These are phyloP conservation scores for Isabelozyma gotoi DNA, from an alignment of 805 yeast genomes.

Conservation along the genomic window DNA sequence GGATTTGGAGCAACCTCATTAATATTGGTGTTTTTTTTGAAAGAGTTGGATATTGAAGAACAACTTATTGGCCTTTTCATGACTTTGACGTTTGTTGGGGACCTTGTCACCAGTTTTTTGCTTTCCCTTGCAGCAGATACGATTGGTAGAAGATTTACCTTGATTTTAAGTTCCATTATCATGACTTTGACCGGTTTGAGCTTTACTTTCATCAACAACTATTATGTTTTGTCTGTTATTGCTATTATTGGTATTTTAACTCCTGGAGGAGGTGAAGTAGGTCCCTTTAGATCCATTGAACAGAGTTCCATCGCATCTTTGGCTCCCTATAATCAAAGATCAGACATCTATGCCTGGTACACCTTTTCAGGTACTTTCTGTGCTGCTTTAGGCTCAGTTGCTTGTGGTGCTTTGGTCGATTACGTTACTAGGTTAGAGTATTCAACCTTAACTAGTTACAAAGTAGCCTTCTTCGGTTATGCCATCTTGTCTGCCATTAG, in stretches of 20 bases:
- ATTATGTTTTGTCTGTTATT: conserved; percentile 31
- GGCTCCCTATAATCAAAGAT: conserved; percentile 37
- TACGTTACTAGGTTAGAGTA: conserved; percentile 13
- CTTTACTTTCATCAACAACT: conserved; percentile 33
- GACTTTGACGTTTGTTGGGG: conserved; percentile 51
- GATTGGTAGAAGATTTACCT: conserved; percentile 43
- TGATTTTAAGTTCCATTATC: conserved; percentile 37
- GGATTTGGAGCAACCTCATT: conserved; percentile 40
- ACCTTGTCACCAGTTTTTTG: conserved; percentile 46
- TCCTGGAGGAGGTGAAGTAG: conserved; percentile 59
- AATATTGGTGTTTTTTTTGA: conserved; percentile 45
- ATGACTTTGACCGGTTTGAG: conserved; percentile 46
- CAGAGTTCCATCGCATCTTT: conserved; percentile 52
- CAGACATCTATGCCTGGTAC: conserved; percentile 62
- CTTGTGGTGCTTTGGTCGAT: conserved; percentile 34
- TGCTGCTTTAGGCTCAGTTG: conserved; percentile 45
- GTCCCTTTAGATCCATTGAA: conserved; percentile 59
- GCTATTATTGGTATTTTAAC: conserved; percentile 53
- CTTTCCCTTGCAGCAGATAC: conserved; percentile 47
- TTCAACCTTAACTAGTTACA: conserved; percentile 24
- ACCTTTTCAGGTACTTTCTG: conserved; percentile 48
- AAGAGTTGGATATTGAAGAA: conserved; percentile 40
- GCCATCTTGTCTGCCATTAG: conserved; percentile 18
- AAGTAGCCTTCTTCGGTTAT: conserved; percentile 25
- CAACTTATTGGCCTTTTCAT: conserved; percentile 48